A percentile compares a stretch with the other conserved stretches of the same genome.
These are phyloP conservation scores for Phytophthora agathidicida DNA, from an alignment of 352 stramenopile species.

Conservation along the genomic window DNA sequence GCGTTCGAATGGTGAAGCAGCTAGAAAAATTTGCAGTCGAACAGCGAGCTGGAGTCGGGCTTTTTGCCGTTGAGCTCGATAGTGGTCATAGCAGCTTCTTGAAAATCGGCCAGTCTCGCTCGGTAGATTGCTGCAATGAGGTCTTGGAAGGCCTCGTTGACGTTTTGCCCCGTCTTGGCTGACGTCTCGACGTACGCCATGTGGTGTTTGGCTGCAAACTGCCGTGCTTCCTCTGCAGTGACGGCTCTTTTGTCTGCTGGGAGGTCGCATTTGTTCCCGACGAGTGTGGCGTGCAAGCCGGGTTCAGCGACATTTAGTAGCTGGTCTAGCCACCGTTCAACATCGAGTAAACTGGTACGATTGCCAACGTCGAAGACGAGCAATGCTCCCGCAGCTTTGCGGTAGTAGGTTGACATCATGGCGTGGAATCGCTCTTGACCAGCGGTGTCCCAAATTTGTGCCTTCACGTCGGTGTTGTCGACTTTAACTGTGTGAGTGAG, in stretches of 20 bases:
- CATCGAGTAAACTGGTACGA: conserved; percentile 51
- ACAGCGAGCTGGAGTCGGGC: conserved; percentile 32
- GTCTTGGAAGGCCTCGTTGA: conserved; percentile 61
- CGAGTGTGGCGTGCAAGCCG: conserved; percentile 66
- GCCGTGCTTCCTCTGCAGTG: conserved; percentile 60
- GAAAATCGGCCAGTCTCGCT: conserved; percentile 41
- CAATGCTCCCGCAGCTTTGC: conserved; percentile 77
- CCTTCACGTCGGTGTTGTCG: conserved; percentile 75
- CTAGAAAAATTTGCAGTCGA: conserved; percentile 54
- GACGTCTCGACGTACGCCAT: conserved; percentile 86
- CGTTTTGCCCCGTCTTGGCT: conserved; percentile 74
- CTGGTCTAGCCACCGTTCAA: conserved; percentile 78
- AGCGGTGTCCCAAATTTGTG: conserved; percentile 90
- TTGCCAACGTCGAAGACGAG: conserved; percentile 82
- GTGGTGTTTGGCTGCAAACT: conserved; percentile 70
- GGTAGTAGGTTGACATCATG: conserved; percentile 92
- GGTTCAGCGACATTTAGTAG: conserved; percentile 76
- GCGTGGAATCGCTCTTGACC: conserved; percentile 87
- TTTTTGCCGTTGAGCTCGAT: conserved; percentile 43
- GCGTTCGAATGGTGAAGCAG: background rate
- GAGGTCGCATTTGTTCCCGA: conserved; percentile 83
- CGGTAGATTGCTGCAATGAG: conserved; percentile 66
- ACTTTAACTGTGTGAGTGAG: conserved; percentile 82
- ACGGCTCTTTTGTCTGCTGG: conserved; percentile 47
- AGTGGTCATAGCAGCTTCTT: conserved; percentile 24